phyloP scores from a whole-genome alignment of 495 filamentous ascomycete genomes.

The Pyrenopolyporus hunteri region DNA sequence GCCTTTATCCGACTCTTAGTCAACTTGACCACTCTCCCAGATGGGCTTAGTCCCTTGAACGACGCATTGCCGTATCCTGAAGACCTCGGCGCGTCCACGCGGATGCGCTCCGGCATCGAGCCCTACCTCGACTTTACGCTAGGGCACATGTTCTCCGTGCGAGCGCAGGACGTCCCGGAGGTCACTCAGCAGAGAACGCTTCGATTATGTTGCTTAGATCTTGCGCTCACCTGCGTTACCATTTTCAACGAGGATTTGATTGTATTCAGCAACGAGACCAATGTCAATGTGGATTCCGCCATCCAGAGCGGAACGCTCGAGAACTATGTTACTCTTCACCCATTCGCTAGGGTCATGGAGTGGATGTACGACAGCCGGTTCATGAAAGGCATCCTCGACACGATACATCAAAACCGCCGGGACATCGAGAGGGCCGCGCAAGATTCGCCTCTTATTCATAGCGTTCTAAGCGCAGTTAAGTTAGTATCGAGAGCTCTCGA shows the following conservation, averaged over 20 bases:
- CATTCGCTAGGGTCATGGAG: slow-evolving; percentile 91
- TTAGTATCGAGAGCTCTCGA: slow-evolving; percentile 80
- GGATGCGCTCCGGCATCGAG: slow-evolving; percentile 82
- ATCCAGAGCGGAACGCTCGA: slow-evolving; percentile 73
- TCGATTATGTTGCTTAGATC: slow-evolving; percentile 77
- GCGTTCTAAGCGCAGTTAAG: slow-evolving; percentile 75
- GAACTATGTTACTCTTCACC: slow-evolving; percentile 82
- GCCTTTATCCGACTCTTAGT: slow-evolving; percentile 78
- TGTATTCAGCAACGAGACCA: slow-evolving; percentile 75
- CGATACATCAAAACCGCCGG: slow-evolving; percentile 71
- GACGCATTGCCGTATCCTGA: slow-evolving; percentile 88
- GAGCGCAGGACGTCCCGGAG: slow-evolving; percentile 64
- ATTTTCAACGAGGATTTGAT: slow-evolving; percentile 94
- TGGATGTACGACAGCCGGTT: slow-evolving; percentile 97
- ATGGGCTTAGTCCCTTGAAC: slow-evolving; percentile 63
- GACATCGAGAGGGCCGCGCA: slow-evolving; percentile 69
- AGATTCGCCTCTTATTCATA: slow-evolving; percentile 76
- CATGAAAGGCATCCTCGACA: slow-evolving; percentile 74
- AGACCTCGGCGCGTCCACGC: slow-evolving; percentile 74
- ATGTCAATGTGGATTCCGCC: slow-evolving; percentile 71
- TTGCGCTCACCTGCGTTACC: slow-evolving; percentile 72
- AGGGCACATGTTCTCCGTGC: slow-evolving; percentile 71
- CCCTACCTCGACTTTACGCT: slow-evolving; percentile 89
- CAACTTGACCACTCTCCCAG: slow-evolving; percentile 67
- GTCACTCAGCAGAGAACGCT: slow-evolving; percentile 69